Percentiles rank a stretch among this genome's conserved stretches.
These are phyloP conservation scores for Phytophthora aleatoria DNA, from an alignment of 352 stramenopile species.

Conservation along the genomic window DNA sequence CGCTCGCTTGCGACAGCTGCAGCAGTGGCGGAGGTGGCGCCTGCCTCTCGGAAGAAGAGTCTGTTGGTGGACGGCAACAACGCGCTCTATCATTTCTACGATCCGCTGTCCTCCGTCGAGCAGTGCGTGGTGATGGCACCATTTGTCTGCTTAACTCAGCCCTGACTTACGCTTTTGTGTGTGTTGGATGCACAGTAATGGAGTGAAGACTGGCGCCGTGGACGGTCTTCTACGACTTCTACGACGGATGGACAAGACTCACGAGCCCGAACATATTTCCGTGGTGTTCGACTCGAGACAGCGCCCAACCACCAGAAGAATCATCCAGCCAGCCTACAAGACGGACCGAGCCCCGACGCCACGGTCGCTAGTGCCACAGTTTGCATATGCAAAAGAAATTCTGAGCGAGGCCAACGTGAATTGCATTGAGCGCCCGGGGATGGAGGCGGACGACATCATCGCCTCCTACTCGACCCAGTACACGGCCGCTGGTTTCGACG, in stretches of 20 bases:
- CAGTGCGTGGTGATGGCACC: constrained; percentile 30
- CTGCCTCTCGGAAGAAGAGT: constrained; percentile 39
- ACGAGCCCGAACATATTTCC: constrained; percentile 52
- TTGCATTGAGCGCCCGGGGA: constrained; percentile 51
- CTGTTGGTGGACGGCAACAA: constrained; percentile 74
- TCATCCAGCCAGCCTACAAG: constrained; percentile 68
- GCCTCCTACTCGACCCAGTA: constrained; percentile 61
- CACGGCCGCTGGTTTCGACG: constrained; percentile 46
- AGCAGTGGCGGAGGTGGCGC: constrained; percentile 10
- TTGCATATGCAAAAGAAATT: constrained; percentile 42
- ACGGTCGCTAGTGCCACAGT: constrained; percentile 43
- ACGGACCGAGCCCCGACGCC: constrained; percentile 42
- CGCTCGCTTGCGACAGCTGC: constrained; percentile 17
- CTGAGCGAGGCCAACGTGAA: constrained; percentile 43
- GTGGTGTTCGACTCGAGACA: constrained; percentile 68
- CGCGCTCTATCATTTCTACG: constrained; percentile 62
- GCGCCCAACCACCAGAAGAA: constrained; percentile 44
- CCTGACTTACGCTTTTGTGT: constrained; percentile 1
- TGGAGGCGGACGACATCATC: constrained; percentile 75
- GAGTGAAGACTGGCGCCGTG: constrained; percentile 44
- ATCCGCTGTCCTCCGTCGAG: constrained; percentile 40
- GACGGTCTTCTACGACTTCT: constrained; percentile 52
- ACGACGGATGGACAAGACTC: constrained; percentile 51
- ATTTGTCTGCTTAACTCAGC: not conserved
- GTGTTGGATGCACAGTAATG: constrained; percentile 27